Evolutionary conservation across 2,329 filamentous ascomycete genomes (phyloP), one percentile per base, ranked within the genome.

Genomic region (Coleophoma crateriformis): DNA sequence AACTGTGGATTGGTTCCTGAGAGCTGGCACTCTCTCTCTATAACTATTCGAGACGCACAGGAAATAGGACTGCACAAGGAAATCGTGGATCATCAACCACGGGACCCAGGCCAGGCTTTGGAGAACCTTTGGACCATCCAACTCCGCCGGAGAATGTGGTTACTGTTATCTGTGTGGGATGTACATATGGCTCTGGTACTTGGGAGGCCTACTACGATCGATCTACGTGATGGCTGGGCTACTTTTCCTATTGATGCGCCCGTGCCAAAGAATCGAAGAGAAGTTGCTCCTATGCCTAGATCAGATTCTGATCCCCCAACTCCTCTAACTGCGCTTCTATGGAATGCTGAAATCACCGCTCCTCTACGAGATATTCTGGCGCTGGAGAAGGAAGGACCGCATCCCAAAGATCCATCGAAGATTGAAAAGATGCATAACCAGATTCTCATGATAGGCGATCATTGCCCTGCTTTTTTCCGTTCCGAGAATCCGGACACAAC

Each of bases 41-140:
- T 73, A 19, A 75, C 77, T 0, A 82, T 84, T 49, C 70, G 78
- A 38, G 80, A 84, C 59, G 81, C 79, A 0, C 81, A 84, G 59
- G 81, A 84, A 56, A 73, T 84, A 38, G 81, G 80, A 12, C 67
- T 85, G 57, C 66, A 85, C 55, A 71, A 75, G 12, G 74, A 79
- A 53, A 70, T 67, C 34, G 64, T 75, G 27, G 77, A 81, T 54
- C 77, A 77, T 0, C 72, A 72, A 45, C 74, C 76, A 3, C 66
- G 63, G 13, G 65, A 46, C 46, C 45, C 47, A 41, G 47, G 72
- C 34, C 64, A 71, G 37, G 65, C 75, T 2, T 64, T 82, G 14
- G 74, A 79, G 51, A 80, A 77, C 51, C 71, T 81, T 55, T 84
- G 81, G 81, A 65, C 72, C 43, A 72, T 81, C 20, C 75, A 84